A percentile compares a stretch with the other conserved stretches of the same genome.
These are phyloP conservation scores for Fagopyrum esculentum DNA, from an alignment of 148 eudicot species.

Conservation along the genomic window DNA sequence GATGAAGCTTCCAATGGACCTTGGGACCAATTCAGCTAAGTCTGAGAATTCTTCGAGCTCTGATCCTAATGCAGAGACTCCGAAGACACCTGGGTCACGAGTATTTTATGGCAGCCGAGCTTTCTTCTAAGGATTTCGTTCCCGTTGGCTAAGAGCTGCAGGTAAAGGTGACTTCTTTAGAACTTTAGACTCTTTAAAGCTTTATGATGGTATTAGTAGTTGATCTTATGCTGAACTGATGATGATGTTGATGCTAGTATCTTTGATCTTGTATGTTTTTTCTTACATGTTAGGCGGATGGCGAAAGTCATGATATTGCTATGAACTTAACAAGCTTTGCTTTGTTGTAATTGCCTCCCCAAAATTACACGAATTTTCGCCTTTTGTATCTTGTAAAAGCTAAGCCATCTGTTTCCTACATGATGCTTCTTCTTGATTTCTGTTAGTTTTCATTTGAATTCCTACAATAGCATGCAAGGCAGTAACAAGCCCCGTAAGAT, in stretches of 20 bases:
- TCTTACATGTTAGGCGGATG: background rate
- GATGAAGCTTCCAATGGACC: slow-evolving; percentile 95
- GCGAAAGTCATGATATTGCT: background rate
- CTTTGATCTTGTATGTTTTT: slow-evolving; percentile 25
- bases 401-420: background rate
- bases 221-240: slow-evolving; percentile 19
- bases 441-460: background rate
- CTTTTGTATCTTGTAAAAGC: background rate
- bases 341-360: slow-evolving; percentile 3
- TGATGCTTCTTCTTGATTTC: background rate
- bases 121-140: slow-evolving; percentile 60
- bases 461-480: background rate
- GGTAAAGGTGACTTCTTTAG: slow-evolving; percentile 44
- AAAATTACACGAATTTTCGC: background rate
- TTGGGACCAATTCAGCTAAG: slow-evolving; percentile 46
- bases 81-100: slow-evolving; percentile 62
- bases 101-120: slow-evolving; percentile 97
- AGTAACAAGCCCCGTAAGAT: background rate
- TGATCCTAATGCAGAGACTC: slow-evolving; percentile 46
- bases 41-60: slow-evolving; percentile 58
- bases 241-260: slow-evolving; percentile 24
- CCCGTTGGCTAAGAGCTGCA: slow-evolving; percentile 11
- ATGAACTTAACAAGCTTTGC: slow-evolving; percentile 6
- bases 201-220: slow-evolving; percentile 25
- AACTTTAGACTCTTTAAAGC: slow-evolving; percentile 34